Evolutionary conservation across 2,329 filamentous ascomycete genomes (phyloP).

Genomic region (Monosporascus sp.): DNA sequence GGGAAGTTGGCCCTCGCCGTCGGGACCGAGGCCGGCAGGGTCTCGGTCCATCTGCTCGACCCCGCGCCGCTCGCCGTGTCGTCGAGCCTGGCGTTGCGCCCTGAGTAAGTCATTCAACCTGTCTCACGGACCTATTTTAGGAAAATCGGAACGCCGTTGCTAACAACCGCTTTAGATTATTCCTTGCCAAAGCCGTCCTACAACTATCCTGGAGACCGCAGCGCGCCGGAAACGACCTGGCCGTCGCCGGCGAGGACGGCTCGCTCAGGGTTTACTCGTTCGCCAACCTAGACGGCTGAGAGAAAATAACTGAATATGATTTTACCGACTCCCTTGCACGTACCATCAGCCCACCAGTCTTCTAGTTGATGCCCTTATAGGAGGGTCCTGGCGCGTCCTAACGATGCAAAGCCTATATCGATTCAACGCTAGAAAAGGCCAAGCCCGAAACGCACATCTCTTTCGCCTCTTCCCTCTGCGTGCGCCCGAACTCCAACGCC

Average conservation of each 20-base stretch:
- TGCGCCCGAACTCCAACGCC: background rate
- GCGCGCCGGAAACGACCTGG: slow-evolving; percentile 33
- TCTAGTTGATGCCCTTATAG: too few species aligned
- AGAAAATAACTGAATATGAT: slow-evolving; percentile 3
- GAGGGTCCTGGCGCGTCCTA: background rate
- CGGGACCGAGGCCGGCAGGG: slow-evolving; percentile 50
- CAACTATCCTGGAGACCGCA: slow-evolving; percentile 65
- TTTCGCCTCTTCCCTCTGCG: too few species aligned
- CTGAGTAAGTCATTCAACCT: slow-evolving; percentile 31
- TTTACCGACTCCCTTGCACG: background rate
- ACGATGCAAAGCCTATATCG: slow-evolving; percentile 7
- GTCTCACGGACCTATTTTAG: background rate
- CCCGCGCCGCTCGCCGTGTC: slow-evolving; percentile 32
- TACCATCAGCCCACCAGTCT: background rate
- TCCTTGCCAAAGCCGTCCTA: slow-evolving; percentile 59
- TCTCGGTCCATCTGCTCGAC: slow-evolving; percentile 39
- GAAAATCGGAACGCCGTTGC: background rate
- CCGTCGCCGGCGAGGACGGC: slow-evolving; percentile 55
- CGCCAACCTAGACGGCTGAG: slow-evolving; percentile 14
- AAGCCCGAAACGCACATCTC: slow-evolving; percentile 3
- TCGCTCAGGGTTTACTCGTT: slow-evolving; percentile 54
- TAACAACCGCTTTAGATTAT: slow-evolving; percentile 34
- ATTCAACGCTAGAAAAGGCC: background rate
- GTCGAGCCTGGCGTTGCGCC: slow-evolving; percentile 28
- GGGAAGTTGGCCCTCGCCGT: slow-evolving; percentile 43